Percentiles rank a stretch among this genome's conserved stretches.
Conservation (phyloP, 306 rosid species). For the Clitoria ternatea region DNA sequence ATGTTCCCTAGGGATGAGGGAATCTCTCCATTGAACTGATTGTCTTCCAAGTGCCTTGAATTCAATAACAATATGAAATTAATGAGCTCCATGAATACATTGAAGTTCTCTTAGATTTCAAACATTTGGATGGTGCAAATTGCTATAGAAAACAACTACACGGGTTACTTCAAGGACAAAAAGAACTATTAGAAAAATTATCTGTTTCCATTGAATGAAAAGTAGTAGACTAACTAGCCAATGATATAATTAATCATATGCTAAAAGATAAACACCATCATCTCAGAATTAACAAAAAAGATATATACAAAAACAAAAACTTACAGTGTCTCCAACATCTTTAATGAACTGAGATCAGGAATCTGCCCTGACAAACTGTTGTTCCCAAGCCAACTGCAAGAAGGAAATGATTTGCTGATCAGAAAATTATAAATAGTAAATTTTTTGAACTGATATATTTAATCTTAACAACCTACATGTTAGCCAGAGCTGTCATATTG, state of each 20-base stretch:
- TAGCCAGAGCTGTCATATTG: constrained; percentile 75
- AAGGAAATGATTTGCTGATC: constrained; percentile 11
- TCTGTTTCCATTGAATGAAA: constrained; percentile 13
- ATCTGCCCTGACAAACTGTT: constrained; percentile 77
- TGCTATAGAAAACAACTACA: not conserved
- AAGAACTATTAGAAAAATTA: not conserved
- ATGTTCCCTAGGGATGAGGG: constrained; percentile 70
- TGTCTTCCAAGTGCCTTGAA: constrained; percentile 79
- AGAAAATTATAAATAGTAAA: constrained; percentile 7
- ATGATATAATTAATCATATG: not conserved
- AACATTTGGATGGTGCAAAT: constrained; percentile 19
- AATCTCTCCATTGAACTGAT: constrained; percentile 71
- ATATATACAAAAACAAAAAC: constrained; percentile 14
- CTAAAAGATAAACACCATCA: constrained; percentile 6
- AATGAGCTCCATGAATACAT: constrained; percentile 8
- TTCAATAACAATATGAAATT: constrained; percentile 11
- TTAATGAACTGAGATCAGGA: constrained; percentile 71
- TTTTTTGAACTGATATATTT: not conserved
- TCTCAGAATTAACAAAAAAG: not conserved
- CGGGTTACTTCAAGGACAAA: constrained; percentile 2
- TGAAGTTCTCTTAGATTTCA: constrained; percentile 21
- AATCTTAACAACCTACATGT: constrained; percentile 51
- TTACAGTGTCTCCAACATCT: constrained; percentile 67
- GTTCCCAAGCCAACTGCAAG: constrained; percentile 79
- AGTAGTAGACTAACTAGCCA: not conserved